Base-by-base conservation (phyloP, 805 yeast genomes). In the Candida argentea region DNA sequence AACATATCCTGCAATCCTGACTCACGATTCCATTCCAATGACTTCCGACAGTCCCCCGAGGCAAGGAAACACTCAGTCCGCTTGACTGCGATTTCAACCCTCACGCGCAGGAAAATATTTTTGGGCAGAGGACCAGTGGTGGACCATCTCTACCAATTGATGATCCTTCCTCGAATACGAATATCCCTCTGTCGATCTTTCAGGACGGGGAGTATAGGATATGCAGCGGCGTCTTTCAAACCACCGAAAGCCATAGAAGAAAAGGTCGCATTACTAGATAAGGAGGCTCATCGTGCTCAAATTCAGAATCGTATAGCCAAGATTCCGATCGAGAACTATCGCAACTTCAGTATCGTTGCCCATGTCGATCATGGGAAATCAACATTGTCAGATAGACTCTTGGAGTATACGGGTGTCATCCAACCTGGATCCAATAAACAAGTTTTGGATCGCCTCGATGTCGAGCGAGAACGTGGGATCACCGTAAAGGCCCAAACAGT, bases 401-500 rank as follows among this genome's bases (percentile, higher is more conserved):
- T 89, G 16, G 96, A 91, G 44, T 52, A 84, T 25, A 91, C 97
- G 0, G 89, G 91, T 0, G 96, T 89, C 1, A 82, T 89, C 16
- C 70, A 79, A 31, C 72, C 83, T 0, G 85, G 86, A 2, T 45
- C 53, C 14, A 83, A 81, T 46, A 76, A 75, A 39, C 96, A 89
- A 51, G 89, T 91, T 20, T 61, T 89, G 37, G 98, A 89, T 49
- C 81, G 79, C 46, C 58, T 89, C 34, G 96, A 91, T 45, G 98
- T 89, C 12, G 98, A 89, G 50, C 63, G 94, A 48, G 97, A 89
- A 55, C 62, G 98, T 43, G 98, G 98, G 2, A 89, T 89, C 43
- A 89, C 98, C 0, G 91, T 89, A 31, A 89, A 89, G 52, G 97
- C 97, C 1, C 97, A 91, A 48, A 91, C 97, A 0, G 89, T 95